phyloP scores from a whole-genome alignment of 73 alveolate species.

The Stentor roeselii region DNA sequence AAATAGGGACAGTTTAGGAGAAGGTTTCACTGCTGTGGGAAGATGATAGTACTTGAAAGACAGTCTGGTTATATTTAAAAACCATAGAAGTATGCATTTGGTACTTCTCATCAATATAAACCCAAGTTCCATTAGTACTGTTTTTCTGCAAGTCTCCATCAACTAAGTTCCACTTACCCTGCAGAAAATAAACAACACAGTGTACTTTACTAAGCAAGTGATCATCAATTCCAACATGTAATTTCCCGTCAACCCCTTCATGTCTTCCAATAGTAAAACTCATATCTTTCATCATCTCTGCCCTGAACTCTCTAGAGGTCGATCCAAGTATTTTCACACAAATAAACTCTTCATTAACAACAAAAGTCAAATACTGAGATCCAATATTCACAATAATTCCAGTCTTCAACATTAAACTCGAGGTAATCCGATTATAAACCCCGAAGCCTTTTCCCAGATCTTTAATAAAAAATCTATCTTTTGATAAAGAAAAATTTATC shows the following conservation, averaged over 20 bases:
- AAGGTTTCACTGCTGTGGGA: too few relatives aligned
- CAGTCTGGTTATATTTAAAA: neutral
- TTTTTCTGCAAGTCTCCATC: constrained; percentile 25
- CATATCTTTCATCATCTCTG: neutral
- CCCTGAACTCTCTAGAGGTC: neutral
- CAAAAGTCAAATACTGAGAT: neutral
- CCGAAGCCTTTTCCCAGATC: constrained; percentile 18
- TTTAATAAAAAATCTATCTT: neutral
- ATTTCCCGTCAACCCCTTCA: neutral
- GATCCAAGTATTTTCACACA: neutral
- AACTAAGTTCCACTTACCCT: constrained; percentile 6
- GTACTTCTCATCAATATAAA: neutral
- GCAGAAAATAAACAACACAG: neutral
- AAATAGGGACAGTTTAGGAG: too few relatives aligned
- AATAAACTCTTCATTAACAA: too few relatives aligned
- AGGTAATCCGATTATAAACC: neutral
- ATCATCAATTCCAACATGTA: neutral
- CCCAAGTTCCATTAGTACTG: constrained; percentile 26
- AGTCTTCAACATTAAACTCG: neutral
- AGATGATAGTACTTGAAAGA: neutral
- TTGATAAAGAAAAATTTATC: neutral
- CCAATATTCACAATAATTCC: neutral
- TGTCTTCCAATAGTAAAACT: neutral
- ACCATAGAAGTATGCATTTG: neutral
- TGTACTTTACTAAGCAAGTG: neutral